Percentiles rank a stretch among this genome's conserved stretches.
These are phyloP conservation scores for Lentinus tigrinus DNA, from an alignment of 768 basidiomycete species.

Conservation along the genomic window DNA sequence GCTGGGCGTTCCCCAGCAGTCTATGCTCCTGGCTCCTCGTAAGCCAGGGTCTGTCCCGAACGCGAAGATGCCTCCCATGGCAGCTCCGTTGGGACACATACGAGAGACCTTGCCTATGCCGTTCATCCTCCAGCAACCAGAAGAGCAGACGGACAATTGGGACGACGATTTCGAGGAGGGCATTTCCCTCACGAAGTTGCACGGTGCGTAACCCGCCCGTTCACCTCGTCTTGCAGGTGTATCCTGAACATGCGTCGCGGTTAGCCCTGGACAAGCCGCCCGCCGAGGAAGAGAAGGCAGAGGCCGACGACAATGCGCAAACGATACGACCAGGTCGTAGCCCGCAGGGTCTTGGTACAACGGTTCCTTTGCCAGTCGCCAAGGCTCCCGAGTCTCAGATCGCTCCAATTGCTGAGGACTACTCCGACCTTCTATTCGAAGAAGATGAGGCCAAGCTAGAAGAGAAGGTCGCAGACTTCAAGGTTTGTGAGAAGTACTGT, in stretches of 20 bases:
- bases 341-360: slow-evolving; percentile 44
- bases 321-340: slow-evolving; percentile 79
- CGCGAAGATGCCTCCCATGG: slow-evolving; percentile 18
- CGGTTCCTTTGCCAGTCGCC: slow-evolving; percentile 47
- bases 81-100: slow-evolving; percentile 25
- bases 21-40: slow-evolving; percentile 10
- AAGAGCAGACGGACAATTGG: slow-evolving; percentile 95
- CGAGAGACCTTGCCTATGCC: slow-evolving; percentile 50
- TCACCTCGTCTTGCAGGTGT: not conserved
- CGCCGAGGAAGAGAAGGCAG: slow-evolving; percentile 53
- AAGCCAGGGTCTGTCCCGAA: slow-evolving; percentile 14
- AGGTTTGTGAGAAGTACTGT: slow-evolving; percentile 41
- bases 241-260: not conserved
- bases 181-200: slow-evolving; percentile 83
- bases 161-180: slow-evolving; percentile 97
- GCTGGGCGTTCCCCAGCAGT: slow-evolving; percentile 6
- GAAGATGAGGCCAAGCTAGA: slow-evolving; percentile 71
- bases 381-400: slow-evolving; percentile 63
- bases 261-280: slow-evolving; percentile 63
- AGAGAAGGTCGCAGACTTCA: slow-evolving; percentile 83
- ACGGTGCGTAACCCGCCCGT: slow-evolving; percentile 47
- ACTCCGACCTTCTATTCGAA: slow-evolving; percentile 82
- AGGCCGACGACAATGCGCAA: slow-evolving; percentile 71
- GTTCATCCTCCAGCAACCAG: slow-evolving; percentile 67
- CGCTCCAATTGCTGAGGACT: slow-evolving; percentile 80